Conservation (phyloP, 805 yeast genomes). For the Kuraishia hungarica region DNA sequence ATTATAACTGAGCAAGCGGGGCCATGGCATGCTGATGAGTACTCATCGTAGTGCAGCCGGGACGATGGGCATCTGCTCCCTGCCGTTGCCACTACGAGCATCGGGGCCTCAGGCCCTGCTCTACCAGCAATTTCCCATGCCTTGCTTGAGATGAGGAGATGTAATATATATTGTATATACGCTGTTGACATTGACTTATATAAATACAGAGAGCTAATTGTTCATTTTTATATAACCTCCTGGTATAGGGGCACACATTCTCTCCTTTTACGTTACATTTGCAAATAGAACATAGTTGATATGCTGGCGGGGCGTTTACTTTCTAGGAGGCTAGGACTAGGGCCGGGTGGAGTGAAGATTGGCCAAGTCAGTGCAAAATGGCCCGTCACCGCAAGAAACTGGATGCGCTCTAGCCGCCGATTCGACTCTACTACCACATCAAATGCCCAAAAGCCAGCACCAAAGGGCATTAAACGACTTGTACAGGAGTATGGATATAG, state of each 20-base stretch:
- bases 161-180: not conserved
- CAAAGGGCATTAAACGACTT: constrained; percentile 47
- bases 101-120: not conserved
- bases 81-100: not conserved
- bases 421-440: not conserved
- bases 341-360: not conserved
- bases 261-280: no score
- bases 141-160: not conserved
- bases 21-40: not conserved
- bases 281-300: not conserved
- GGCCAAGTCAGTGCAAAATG: not conserved
- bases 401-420: not conserved
- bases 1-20: no score
- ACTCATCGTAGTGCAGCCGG: no score
- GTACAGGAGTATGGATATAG: constrained; percentile 86
- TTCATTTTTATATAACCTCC: not conserved
- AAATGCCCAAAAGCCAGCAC: constrained; percentile 20
- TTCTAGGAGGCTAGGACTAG: not conserved
- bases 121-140: not conserved
- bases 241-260: not conserved
- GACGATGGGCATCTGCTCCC: not conserved
- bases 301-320: not conserved
- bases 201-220: no score
- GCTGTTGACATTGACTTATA: no score
- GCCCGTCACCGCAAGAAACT: not conserved